Conservation (phyloP, 768 basidiomycete genomes). For the Xerocomellus intermedius region DNA sequence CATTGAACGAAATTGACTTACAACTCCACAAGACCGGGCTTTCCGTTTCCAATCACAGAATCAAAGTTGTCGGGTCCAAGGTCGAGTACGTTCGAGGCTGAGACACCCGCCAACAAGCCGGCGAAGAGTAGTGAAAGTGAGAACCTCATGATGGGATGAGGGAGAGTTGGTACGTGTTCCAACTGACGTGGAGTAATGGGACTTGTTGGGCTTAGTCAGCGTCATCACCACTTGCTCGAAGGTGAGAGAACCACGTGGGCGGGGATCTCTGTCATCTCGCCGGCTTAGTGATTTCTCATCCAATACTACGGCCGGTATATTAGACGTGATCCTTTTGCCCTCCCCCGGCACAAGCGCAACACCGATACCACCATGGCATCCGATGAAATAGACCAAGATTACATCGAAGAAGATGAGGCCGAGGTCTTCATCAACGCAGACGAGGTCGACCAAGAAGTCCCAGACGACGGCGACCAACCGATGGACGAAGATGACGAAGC, state of each 20-base stretch:
- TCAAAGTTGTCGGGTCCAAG: constrained; percentile 77
- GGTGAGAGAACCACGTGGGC: neutral
- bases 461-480: constrained; percentile 61
- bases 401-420: constrained; percentile 41
- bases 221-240: neutral
- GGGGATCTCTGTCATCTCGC: neutral
- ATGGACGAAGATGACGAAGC: constrained; percentile 73
- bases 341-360: neutral
- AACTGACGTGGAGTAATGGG: constrained; percentile 29
- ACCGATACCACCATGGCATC: constrained; percentile 23
- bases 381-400: constrained; percentile 39
- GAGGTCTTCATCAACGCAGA: constrained; percentile 65
- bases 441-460: constrained; percentile 64
- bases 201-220: constrained; percentile 22
- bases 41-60: constrained; percentile 69
- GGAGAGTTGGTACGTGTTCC: constrained; percentile 8
- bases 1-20: constrained; percentile 40
- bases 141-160: constrained; percentile 51
- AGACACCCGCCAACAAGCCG: constrained; percentile 52
- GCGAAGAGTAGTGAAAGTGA: constrained; percentile 54
- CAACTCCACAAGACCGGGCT: constrained; percentile 89
- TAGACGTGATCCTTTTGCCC: neutral
- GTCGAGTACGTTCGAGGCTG: constrained; percentile 83
- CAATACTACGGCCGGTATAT: neutral
- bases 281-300: constrained; percentile 29